Base-by-base conservation (phyloP, 495 filamentous ascomycete genomes). In the Penicillium coprophilum region DNA sequence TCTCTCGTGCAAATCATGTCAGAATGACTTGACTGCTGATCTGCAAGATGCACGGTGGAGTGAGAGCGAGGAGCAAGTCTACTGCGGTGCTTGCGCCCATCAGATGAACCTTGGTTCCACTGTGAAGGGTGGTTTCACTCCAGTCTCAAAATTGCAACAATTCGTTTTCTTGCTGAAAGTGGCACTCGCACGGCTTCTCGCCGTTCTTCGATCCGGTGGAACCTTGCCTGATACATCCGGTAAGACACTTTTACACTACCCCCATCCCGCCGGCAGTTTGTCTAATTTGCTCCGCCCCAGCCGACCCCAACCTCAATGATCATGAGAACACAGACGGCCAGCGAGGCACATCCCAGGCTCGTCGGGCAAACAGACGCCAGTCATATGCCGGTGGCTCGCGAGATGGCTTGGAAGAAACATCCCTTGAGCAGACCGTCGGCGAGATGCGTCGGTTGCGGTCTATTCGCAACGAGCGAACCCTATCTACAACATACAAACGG, bases 401-500 rank as follows among this genome's bases (percentile, higher is more conserved):
- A 28, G 82, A 88, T 50, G 76, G 71, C 55, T 71, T 78, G 23
- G 78, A 87, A 45, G 85, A 84, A 63, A 88, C 87, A 27, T 92
- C 91, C 15, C 96, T 97, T 64, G 92, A 96, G 71, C 93, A 95
- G 71, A 94, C 93, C 23, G 87, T 99, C 45, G 93, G 92, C 53
- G 92, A 97, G 73, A 95, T 99, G 73, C 86, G 88, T 55, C 82
- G 94, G 56, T 72, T 97, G 50, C 85, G 92, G 52, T 97, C 94
- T 44, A 96, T 92, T 21, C 86, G 95, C 21, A 86, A 97, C 71
- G 93, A 97, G 60, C 91, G 92, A 55, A 90, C 93, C 56, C 76
- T 99, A 15, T 96, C 92, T 12, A 94, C 88, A 6, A 96, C 91
- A 20, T 88, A 91, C 64, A 91, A 87, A 67, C 94, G 91, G 60